phyloP scores from a whole-genome alignment of 495 filamentous ascomycete genomes.

The Bombardia bombarda region DNA sequence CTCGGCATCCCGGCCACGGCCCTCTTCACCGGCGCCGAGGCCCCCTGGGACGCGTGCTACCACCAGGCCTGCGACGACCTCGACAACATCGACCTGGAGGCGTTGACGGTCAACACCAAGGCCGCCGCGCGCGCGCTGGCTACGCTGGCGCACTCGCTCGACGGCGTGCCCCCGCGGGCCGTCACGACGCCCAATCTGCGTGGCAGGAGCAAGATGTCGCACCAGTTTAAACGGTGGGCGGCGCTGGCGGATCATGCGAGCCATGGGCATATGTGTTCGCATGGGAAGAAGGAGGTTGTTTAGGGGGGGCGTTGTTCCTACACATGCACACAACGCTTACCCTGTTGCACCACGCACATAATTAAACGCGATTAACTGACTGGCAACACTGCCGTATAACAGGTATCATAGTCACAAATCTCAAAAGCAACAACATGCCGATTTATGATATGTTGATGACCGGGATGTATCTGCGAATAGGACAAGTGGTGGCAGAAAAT shows the following conservation, averaged over 20 bases:
- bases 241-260: constrained; percentile 5
- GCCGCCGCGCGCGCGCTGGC: constrained; percentile 50
- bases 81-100: constrained; percentile 50
- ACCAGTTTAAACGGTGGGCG: constrained; percentile 11
- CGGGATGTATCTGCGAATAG: too few species aligned
- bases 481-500: too few species aligned
- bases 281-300: too few species aligned
- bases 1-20: constrained; percentile 53
- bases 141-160: constrained; percentile 39
- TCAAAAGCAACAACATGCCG: too few species aligned
- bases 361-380: too few species aligned
- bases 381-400: too few species aligned
- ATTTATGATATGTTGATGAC: too few species aligned
- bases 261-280: too few species aligned
- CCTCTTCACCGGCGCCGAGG: constrained; percentile 57
- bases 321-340: too few species aligned
- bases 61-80: constrained; percentile 52
- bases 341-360: too few species aligned
- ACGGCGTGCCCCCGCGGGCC: constrained; percentile 23
- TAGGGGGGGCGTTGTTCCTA: too few species aligned
- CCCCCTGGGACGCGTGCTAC: constrained; percentile 54
- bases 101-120: constrained; percentile 51
- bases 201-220: constrained; percentile 6
- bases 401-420: too few species aligned
- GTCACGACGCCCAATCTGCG: constrained; percentile 15